Base-by-base conservation (phyloP, 345 rosid genomes). In the Noccaea bulbosa region DNA sequence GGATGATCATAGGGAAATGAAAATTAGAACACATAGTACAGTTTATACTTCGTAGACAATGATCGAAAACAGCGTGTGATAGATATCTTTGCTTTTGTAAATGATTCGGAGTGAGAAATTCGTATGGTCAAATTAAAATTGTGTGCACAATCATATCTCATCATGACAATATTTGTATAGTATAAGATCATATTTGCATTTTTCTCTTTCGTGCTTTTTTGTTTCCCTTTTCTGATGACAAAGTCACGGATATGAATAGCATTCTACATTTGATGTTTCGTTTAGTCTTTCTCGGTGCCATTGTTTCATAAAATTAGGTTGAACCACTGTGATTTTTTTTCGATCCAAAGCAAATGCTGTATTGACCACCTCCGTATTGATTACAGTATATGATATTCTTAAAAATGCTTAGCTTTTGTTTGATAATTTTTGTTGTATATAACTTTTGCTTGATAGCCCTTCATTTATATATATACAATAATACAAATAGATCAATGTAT, bases 271-370 rank as follows among this genome's bases (percentile, higher is more conserved):
- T 32, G 15, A 20, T 44, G n/a, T 45, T 62, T 72, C 43, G 11
- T 54, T 39, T 55, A 47, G 58, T 72, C 24, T 10, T 17, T 65
- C 32, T 65, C 30, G 49, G 52, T 56, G 52, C 37, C 60, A 73
- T 17, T 39, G 10, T 48, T 39, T 57, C 45, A 49, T 24, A 16
- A 53, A 51, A 30, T 65, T 65, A 57, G 66, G 72, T 57, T 57
- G 33, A 55, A 55, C 48, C 32, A 44, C 56, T 63, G 63, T 44
- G 48, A 22, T 62, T 40, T 10, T 11, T 34, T 71, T 72, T 5
- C 27, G 20, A 62, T 40, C 56, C 56, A 44, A 22, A 10, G 9
- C 55, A 35, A 44, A 44, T 16, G 16, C 37, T 59, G 17, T 44
- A 14, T 22, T 63, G 64, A 54, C 65, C n/a, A 43, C 54, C 53